Base-by-base conservation (phyloP, 495 filamentous ascomycete genomes). In the Aspergillus funiculosus region DNA sequence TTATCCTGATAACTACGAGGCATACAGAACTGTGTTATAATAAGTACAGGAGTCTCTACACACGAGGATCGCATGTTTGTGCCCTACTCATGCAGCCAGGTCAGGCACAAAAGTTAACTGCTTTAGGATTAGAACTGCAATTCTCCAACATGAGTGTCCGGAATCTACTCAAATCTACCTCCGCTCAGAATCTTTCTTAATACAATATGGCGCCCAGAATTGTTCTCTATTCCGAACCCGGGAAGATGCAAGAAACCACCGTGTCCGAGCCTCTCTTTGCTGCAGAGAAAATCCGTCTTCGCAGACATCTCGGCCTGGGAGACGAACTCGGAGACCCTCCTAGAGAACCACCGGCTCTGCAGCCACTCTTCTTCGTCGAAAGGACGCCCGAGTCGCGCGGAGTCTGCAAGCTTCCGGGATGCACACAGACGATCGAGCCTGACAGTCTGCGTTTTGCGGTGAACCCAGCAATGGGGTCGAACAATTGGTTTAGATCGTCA, bases 341-440 rank as follows among this genome's bases (percentile, higher is more conserved):
- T 5, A 15, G n/a, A 39, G 9, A 19, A 30, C 11, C 35, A 19
- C n/a, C 35, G 27, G 17, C 24, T 18, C n/a, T n/a, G n/a, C 40
- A 32, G 18, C 40, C 40, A 1, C 29, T 43, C 18, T 43, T 43
- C 40, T 43, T 43, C 40, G 22, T 43, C 40, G 40, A 43, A 22
- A 27, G 27, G 6, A 29, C 18, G 9, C 40, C 40, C 5, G 40
- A 43, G 15, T 15, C 28, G 11, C n/a, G 5, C 11, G n/a, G 15
- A 6, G 10, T n/a, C 24, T 43, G 40, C 26, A 34, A 9, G n/a
- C 40, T 43, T 1, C 40, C 40, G 11, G 40, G 40, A 0, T 43
- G 40, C 11, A 43, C 28, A 17, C 6, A 21, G 18, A 29, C 20
- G 15, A 31, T 43, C n/a, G 4, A 20, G 2, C 29, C 28, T 2